Evolutionary conservation across 78 protist species (phyloP), one percentile per base, ranked within the genome.

Genomic region (Cavenderia fasciculata): DNA sequence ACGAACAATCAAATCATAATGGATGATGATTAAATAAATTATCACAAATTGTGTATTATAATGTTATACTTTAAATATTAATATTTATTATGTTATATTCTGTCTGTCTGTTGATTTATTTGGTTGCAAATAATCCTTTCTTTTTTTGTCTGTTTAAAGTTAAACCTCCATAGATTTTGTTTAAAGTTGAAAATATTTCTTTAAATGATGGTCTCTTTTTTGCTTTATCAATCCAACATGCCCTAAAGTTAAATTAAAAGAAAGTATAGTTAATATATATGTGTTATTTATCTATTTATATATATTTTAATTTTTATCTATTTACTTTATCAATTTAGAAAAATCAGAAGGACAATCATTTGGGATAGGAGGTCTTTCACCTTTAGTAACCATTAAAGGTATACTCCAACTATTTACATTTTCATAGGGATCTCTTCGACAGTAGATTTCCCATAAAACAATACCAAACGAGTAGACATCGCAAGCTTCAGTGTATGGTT

Each of bases 401-500:
- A 87, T 87, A 11, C 71, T 57, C 79, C 85, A 87, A 69, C 70
- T 56, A 21, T 75, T 71, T 1, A 87, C 54, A 16, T 59, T 66
- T 31, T 61, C 84, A 46, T 77, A 87, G 0, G 93, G 93, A 56
- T 87, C 93, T 25, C 41, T 59, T 59, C 84, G 36, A 56, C 59
- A 40, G 18, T 43, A 61, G 27, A 87, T 71, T 41, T 72, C 86
- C 79, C 79, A 87, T 4, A 74, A 25, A 2, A 69, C 76, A 36
- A 87, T 87, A 25, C 88, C 93, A 38, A 74, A 87, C 1, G 86
- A 68, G 25, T 87, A 87, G 43, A 87, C 93, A 65, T 87, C 93
- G 46, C 79, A 75, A 7, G 49, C 44, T 33, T 87, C 88, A n/a
- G 85, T 76, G 43, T 87, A 87, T 27, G 76, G 75, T 63, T 74